Evolutionary conservation across 176 grass and related monocot species (phyloP).

Genomic region (Pontederia crassipes): DNA sequence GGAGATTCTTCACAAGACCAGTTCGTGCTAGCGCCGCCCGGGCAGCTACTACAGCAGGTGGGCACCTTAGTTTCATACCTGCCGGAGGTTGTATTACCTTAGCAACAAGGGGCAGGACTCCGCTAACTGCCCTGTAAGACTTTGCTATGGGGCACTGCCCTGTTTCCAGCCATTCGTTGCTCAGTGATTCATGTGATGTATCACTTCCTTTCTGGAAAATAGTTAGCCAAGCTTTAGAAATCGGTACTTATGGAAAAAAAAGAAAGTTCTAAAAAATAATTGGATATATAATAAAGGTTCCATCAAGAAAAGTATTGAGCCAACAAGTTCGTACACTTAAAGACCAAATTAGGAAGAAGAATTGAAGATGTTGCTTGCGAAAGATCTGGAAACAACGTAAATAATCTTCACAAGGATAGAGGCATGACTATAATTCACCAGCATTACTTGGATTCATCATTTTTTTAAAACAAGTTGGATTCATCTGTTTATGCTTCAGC

Average conservation of each 20-base stretch:
- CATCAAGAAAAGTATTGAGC: no score
- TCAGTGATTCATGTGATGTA: constrained; percentile 48
- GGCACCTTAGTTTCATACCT: constrained; percentile 58
- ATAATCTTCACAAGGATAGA: no score
- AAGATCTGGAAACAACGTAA: no score
- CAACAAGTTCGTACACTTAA: no score
- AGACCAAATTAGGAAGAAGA: no score
- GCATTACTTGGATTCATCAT: no score
- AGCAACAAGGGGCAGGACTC: constrained; percentile 56
- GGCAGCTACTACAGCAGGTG: constrained; percentile 56
- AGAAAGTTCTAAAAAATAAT: no score
- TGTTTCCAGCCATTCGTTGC: constrained; percentile 68
- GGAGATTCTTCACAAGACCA: constrained; percentile 55
- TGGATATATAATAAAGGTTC: no score
- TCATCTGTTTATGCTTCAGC: no score
- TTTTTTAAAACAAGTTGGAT: no score
- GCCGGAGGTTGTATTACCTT: constrained; percentile 56
- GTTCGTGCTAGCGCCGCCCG: constrained; percentile 54
- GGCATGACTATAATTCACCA: no score
- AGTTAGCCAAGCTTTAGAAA: constrained; percentile 17
- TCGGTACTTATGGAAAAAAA: not conserved
- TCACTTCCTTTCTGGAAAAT: constrained; percentile 47
- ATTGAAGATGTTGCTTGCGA: no score
- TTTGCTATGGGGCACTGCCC: constrained; percentile 70
- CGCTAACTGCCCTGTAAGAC: constrained; percentile 51